Base-by-base conservation (phyloP, 495 filamentous ascomycete genomes). In the Sordaria brevicollis region DNA sequence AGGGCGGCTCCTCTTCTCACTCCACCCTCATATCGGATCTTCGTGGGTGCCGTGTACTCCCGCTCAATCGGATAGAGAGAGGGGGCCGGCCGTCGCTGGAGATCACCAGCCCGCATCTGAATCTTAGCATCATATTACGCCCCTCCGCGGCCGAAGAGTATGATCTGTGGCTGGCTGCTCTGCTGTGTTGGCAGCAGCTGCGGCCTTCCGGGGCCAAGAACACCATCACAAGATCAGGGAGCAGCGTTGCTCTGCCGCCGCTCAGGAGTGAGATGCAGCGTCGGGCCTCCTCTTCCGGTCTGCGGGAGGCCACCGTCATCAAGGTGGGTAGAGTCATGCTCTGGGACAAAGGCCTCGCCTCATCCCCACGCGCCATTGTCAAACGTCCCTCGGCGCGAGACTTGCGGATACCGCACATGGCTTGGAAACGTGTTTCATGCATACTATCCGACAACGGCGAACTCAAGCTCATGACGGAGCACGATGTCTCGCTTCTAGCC, bases 261-360 rank as follows among this genome's bases (percentile, higher is more conserved):
- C 73, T 70, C 37, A 73, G 74, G 35, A 70, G 88, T 85, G 80
- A 93, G 88, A 78, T 91, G 87, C 80, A 89, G 87, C 90, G 89
- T 85, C 73, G 93, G 86, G 77, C 86, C 83, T 75, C 91, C 85
- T 79, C 86, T 73, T 70, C 79, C 66, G 71, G 76, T 57, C 83
- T 86, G 15, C 94, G 91, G 74, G 92, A 94, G 69, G 87, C 89
- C 13, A 88, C 93, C 38, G 97, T 98, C 70, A 99, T 98, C 81
- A 99, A 99, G 77, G 92, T 97, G 67, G 96, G 93, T 43, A 97
- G 93, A 76, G 90, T 98, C 83, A 87, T 94, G 72, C 86, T 94
- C 36, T 98, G 94, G 94, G 91, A 97, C 76, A 91, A 86, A 73
- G 86, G 85, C 21, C 79, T 79, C 3, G 86, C 82, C 74, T 83